phyloP scores from a whole-genome alignment of 139 green algal genomes.

The Volvox reticuliferus region DNA sequence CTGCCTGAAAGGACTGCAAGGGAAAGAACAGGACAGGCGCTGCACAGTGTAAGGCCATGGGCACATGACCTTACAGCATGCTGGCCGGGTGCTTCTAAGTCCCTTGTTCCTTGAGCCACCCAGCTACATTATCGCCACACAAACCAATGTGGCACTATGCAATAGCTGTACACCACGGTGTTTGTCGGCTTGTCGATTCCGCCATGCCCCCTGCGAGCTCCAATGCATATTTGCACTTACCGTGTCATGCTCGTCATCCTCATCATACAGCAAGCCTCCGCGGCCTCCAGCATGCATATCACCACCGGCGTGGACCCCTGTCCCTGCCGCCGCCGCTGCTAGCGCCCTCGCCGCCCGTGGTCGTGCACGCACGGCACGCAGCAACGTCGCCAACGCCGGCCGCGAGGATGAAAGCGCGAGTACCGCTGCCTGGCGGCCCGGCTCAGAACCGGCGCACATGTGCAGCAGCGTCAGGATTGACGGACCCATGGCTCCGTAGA shows the following conservation, averaged over 20 bases:
- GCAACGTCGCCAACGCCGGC: conserved; percentile 17
- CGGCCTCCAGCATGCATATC: not conserved
- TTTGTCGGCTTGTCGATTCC: too few relatives aligned
- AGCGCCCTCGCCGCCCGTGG: not conserved
- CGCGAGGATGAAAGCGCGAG: conserved; percentile 35
- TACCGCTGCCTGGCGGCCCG: conserved; percentile 25
- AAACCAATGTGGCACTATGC: too few relatives aligned
- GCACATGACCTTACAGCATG: too few relatives aligned
- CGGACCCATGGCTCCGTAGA: conserved; percentile 41
- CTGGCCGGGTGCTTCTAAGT: too few relatives aligned
- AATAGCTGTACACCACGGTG: too few relatives aligned
- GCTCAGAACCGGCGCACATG: conserved; percentile 1
- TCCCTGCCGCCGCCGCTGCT: conserved; percentile 19
- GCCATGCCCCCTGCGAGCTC: too few relatives aligned
- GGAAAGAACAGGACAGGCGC: too few relatives aligned
- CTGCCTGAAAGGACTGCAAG: conserved; percentile 33
- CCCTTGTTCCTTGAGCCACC: too few relatives aligned
- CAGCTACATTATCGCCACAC: too few relatives aligned
- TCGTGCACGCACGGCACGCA: conserved; percentile 10
- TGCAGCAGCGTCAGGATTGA: conserved; percentile 35
- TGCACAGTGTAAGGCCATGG: too few relatives aligned
- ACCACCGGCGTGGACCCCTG: not conserved
- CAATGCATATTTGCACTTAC: not conserved
- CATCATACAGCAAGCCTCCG: conserved; percentile 34
- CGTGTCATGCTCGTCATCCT: conserved; percentile 39